A percentile compares a stretch with the other conserved stretches of the same genome.
Evolutionary conservation across 2,329 filamentous ascomycete species (phyloP).

Genomic region (Scytalidium lignicola): DNA sequence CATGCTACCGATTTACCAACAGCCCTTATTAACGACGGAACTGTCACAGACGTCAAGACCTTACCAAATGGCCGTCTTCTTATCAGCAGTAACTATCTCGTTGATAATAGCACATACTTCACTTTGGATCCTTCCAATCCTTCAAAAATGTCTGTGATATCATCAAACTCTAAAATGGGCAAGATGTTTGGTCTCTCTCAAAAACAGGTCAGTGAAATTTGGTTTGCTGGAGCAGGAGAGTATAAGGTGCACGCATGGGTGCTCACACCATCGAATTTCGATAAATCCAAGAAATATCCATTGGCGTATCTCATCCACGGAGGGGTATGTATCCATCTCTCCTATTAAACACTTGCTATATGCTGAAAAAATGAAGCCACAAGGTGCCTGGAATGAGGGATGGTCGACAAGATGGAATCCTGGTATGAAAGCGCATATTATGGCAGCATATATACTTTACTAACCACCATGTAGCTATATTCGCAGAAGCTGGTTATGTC

Average conservation of each 20-base stretch:
- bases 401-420: constrained; percentile 77
- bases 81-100: constrained; percentile 60
- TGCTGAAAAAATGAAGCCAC: constrained; percentile 13
- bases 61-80: constrained; percentile 50
- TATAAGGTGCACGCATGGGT: constrained; percentile 68
- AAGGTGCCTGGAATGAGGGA: constrained; percentile 28
- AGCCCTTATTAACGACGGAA: constrained; percentile 47
- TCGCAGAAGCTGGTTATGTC: constrained; percentile 83
- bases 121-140: constrained; percentile 40
- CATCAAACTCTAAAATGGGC: constrained; percentile 62
- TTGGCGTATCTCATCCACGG: constrained; percentile 78
- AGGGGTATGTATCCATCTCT: constrained; percentile 37
- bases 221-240: constrained; percentile 58
- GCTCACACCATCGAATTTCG: constrained; percentile 62
- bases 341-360: constrained; percentile 1
- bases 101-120: constrained; percentile 68
- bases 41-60: constrained; percentile 47
- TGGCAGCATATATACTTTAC: neutral
- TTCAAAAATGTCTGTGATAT: constrained; percentile 38
- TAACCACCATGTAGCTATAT: constrained; percentile 49
- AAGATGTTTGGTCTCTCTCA: constrained; percentile 60
- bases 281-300: constrained; percentile 68
- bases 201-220: constrained; percentile 62
- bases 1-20: constrained; percentile 43
- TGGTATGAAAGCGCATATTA: neutral